Evolutionary conservation across 169 alveolate genomes (phyloP).

Genomic region (Plasmodium chabaudi): DNA sequence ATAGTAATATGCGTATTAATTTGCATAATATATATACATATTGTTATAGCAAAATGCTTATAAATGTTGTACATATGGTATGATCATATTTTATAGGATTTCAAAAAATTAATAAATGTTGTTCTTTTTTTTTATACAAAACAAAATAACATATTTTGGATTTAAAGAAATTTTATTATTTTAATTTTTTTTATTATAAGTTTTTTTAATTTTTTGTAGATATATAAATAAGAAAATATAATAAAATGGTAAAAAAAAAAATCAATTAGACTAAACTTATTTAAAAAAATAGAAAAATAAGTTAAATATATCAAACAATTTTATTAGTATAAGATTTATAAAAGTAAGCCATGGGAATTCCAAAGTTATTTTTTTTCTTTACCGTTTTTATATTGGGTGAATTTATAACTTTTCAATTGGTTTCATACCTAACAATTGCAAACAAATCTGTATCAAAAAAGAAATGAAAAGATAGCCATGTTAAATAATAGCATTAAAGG

Average conservation of each 20-base stretch:
- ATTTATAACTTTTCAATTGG: slow-evolving; percentile 56
- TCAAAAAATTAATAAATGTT: too few relatives aligned
- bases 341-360: too few relatives aligned
- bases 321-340: neutral
- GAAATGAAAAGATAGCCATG: neutral
- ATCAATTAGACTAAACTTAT: neutral
- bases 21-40: neutral
- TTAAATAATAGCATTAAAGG: slow-evolving; percentile 10
- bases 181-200: too few relatives aligned
- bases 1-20: neutral
- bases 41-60: neutral
- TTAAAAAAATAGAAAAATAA: neutral
- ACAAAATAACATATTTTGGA: too few relatives aligned
- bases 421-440: slow-evolving; percentile 45
- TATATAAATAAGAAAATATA: too few relatives aligned
- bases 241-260: too few relatives aligned
- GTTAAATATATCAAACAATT: too few relatives aligned
- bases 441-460: slow-evolving; percentile 31
- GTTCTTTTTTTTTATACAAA: too few relatives aligned
- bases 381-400: too few relatives aligned
- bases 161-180: too few relatives aligned
- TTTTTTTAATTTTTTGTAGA: too few relatives aligned
- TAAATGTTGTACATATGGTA: neutral
- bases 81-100: neutral
- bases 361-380: too few relatives aligned